These are phyloP conservation scores for Thalassia testudinum DNA, from an alignment of 116 monocot genomes.

Conservation along the genomic window DNA sequence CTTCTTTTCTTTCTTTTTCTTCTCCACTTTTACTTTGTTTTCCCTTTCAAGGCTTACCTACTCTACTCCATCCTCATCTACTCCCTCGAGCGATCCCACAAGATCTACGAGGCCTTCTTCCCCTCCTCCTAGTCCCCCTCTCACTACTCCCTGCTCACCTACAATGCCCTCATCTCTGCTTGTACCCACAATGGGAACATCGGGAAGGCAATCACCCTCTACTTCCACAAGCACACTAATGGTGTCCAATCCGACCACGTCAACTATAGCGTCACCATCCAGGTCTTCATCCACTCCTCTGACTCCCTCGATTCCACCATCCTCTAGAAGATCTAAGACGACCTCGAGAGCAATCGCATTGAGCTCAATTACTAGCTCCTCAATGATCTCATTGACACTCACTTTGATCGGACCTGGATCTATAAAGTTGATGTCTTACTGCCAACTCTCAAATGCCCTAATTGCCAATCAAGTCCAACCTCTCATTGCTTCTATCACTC, in stretches of 20 bases:
- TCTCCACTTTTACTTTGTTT: constrained; percentile 50
- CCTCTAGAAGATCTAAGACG: constrained; percentile 26
- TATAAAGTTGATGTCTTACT: no score
- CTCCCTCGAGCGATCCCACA: constrained; percentile 40
- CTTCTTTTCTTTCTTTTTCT: constrained; percentile 40
- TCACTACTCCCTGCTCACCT: constrained; percentile 40
- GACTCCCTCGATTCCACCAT: constrained; percentile 43
- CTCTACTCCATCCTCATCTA: constrained; percentile 81
- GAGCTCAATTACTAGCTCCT: no score
- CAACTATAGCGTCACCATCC: constrained; percentile 45
- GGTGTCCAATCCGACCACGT: constrained; percentile 50
- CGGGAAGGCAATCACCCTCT: constrained; percentile 37
- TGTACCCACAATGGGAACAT: constrained; percentile 30
- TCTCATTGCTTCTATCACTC: no score
- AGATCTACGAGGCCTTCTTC: constrained; percentile 26
- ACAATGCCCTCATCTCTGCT: constrained; percentile 62
- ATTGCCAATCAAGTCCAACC: no score
- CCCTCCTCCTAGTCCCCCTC: constrained; percentile 19
- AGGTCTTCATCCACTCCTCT: constrained; percentile 25
- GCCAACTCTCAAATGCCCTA: no score
- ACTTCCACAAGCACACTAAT: constrained; percentile 29
- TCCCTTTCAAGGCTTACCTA: constrained; percentile 79
- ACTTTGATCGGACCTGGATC: no score
- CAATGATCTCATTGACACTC: no score
- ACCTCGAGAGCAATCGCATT: constrained; percentile 23